These are phyloP conservation scores for Caryopteris hybrid DNA, from an alignment of 305 asterid species.

Conservation along the genomic window DNA sequence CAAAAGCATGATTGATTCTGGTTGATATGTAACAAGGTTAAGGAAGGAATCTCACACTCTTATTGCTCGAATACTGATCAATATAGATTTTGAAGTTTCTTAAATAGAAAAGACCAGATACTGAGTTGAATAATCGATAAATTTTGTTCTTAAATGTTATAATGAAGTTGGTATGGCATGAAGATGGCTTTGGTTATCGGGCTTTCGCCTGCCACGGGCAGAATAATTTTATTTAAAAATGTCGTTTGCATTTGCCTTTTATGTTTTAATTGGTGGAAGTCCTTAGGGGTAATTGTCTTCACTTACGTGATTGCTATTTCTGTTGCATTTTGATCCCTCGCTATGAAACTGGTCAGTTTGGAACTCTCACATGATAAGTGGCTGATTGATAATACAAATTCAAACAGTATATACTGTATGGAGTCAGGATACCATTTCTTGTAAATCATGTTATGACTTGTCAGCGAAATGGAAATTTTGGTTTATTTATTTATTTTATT, in stretches of 20 bases:
- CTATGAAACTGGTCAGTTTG: neutral
- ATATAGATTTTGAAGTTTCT: constrained; percentile 14
- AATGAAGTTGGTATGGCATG: neutral
- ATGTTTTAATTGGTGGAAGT: neutral
- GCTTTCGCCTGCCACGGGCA: neutral
- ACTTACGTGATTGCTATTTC: constrained; percentile 11
- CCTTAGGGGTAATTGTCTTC: neutral
- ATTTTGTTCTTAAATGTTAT: constrained; percentile 2
- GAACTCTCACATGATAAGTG: neutral
- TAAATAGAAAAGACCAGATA: neutral
- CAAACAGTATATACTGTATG: neutral
- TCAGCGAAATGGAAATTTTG: constrained; percentile 4
- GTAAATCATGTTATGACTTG: constrained; percentile 13
- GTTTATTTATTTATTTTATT: too few relatives aligned
- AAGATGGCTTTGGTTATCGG: neutral
- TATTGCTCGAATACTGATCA: neutral
- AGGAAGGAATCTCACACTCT: neutral
- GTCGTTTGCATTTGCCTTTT: neutral
- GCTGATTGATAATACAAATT: constrained; percentile 13
- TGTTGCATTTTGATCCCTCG: constrained; percentile 12
- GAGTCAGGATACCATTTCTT: neutral
- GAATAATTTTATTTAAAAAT: neutral
- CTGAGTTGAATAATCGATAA: neutral
- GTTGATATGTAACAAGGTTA: neutral
- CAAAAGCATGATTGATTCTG: too few relatives aligned